phyloP scores from a whole-genome alignment of 2,329 filamentous ascomycete species.

The Colletotrichum tabaci region DNA sequence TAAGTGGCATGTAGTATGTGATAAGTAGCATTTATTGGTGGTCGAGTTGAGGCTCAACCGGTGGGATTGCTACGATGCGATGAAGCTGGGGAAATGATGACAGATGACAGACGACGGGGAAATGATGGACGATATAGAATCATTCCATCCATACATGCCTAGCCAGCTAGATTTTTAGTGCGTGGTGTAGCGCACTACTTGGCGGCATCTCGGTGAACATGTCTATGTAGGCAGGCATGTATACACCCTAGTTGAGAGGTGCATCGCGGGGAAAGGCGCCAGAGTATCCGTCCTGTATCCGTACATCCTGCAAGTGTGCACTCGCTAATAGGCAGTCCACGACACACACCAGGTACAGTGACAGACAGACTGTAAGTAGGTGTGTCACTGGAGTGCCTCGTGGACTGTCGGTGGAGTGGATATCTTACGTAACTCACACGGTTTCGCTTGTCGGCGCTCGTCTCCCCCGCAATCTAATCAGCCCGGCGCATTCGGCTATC shows the following conservation, averaged over 20 bases:
- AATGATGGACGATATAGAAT: neutral
- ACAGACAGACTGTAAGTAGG: too few relatives aligned
- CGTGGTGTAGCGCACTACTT: neutral
- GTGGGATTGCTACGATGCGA: neutral
- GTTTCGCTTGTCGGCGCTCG: conserved; percentile 26
- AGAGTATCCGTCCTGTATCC: neutral
- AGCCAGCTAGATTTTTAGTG: neutral
- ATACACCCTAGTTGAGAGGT: neutral
- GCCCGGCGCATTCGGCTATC: conserved; percentile 29
- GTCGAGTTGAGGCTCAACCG: conserved; percentile 6
- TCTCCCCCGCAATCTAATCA: conserved; percentile 26
- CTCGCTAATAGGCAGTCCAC: too few relatives aligned
- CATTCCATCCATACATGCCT: too few relatives aligned
- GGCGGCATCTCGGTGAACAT: neutral
- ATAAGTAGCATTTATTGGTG: too few relatives aligned
- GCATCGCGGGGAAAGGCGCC: conserved; percentile 10
- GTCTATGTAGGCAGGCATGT: too few relatives aligned
- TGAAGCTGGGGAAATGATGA: conserved; percentile 11
- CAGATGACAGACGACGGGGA: conserved; percentile 1
- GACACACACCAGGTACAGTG: too few relatives aligned
- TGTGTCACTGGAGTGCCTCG: too few relatives aligned
- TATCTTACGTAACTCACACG: neutral
- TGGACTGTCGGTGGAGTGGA: neutral
- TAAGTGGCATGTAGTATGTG: too few relatives aligned
- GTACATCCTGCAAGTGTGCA: too few relatives aligned